Evolutionary conservation across 169 alveolate species (phyloP).

Genomic region (Eimeria sp.): DNA sequence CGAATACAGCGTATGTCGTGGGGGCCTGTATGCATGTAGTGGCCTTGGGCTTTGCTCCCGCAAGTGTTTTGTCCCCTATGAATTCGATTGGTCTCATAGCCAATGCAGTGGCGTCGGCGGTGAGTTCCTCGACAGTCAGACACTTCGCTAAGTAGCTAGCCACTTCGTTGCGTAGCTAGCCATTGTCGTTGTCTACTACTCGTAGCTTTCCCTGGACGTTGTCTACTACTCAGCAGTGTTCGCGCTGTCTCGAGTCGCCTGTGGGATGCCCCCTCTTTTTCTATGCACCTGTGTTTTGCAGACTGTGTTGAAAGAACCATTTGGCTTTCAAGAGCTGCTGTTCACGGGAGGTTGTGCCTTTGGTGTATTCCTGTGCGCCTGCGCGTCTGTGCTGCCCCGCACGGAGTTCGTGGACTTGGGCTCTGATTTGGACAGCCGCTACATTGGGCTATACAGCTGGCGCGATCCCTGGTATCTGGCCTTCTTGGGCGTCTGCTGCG

Average conservation of each 20-base stretch:
- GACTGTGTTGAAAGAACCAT: constrained; percentile 88
- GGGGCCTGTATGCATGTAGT: constrained; percentile 91
- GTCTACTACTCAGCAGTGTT: too few relatives aligned
- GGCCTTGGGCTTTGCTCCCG: constrained; percentile 93
- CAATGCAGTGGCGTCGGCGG: constrained; percentile 91
- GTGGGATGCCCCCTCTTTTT: too few relatives aligned
- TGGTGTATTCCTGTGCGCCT: constrained; percentile 91
- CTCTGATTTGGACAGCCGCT: constrained; percentile 37
- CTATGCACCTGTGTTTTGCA: not conserved
- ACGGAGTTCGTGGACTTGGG: constrained; percentile 58
- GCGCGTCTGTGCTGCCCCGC: constrained; percentile 89
- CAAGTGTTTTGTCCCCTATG: constrained; percentile 92
- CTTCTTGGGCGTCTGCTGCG: constrained; percentile 87
- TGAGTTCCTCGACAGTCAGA: constrained; percentile 59
- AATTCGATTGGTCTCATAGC: constrained; percentile 92
- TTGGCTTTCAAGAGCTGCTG: constrained; percentile 89
- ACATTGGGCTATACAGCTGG: constrained; percentile 89
- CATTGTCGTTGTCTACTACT: not conserved
- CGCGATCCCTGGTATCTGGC: constrained; percentile 91
- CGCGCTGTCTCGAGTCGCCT: too few relatives aligned
- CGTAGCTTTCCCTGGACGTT: not conserved
- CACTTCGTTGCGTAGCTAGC: not conserved
- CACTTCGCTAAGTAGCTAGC: not conserved
- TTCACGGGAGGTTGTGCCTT: constrained; percentile 90
- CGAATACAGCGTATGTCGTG: constrained; percentile 84